Base-by-base conservation (phyloP, 108 stramenopile genomes). In the Pinguiococcus pyrenoidosus region DNA sequence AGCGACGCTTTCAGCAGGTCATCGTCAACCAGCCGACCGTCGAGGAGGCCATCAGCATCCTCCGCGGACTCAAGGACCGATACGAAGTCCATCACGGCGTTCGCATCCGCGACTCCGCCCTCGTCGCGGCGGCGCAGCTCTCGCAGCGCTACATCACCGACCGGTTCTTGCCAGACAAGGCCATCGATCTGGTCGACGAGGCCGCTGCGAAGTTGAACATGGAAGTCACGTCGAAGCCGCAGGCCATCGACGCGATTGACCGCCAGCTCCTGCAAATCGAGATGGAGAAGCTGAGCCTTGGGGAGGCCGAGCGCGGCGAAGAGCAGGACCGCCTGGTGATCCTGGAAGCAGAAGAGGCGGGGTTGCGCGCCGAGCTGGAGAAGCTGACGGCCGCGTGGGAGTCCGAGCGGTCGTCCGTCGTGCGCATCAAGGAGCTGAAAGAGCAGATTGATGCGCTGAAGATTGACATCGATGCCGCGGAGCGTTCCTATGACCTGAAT, bases 1-100 rank as follows among this genome's bases (percentile, higher is more conserved):
- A 93, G 62, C 55, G 95, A 9, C 80, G 95, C 12, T 97, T 97
- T 46, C 95, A 97, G 62, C 84, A 89, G 42, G 90, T 97, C 5
- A 36, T 46, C 6, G 81, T 94, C 18, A 50, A 67, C 27, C 89
- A 97, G 53, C 95, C 95, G 4, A 70, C 56, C 12, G 89, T 97
- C 1, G 83, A 87, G 54, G 82, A 86, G 37, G 94, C 95, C 6
- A 74, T 97, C 37, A 75, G 77, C 7, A 97, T 97, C 51, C 71
- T 97, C 6, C 82, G 92, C 26, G 95, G 90, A n/a, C 51, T 93
- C 21, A 79, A 82, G 32, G 87, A 85, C 28, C 64, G 77, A 32
- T 97, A 94, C 56, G 90, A 90, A 52, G 78, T 80, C 9, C 85
- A 87, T 52, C 87, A 87, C 51, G 85, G 86, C 16, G 84, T 97